Percentiles rank a stretch among this genome's conserved stretches.
phyloP scores from a whole-genome alignment of 2,329 filamentous ascomycete genomes.

The Myriosclerotinia scirpicola region DNA sequence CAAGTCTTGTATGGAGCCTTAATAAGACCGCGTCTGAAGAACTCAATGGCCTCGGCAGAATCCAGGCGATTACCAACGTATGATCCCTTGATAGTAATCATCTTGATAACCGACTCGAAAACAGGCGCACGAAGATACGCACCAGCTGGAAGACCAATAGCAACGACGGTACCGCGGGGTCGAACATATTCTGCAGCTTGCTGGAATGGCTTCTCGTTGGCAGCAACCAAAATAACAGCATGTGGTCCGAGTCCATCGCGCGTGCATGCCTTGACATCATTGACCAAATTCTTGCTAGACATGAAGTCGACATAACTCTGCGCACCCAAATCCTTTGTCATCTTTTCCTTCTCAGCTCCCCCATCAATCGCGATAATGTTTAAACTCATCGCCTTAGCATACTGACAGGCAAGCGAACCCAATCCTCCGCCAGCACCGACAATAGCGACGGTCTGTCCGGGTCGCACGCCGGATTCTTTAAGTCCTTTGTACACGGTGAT shows the following conservation, averaged over 20 bases:
- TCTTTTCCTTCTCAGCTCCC: slow-evolving; percentile 74
- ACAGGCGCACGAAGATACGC: slow-evolving; percentile 81
- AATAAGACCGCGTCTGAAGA: slow-evolving; percentile 77
- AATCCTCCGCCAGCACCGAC: slow-evolving; percentile 85
- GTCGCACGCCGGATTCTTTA: slow-evolving; percentile 74
- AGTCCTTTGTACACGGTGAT: slow-evolving; percentile 90
- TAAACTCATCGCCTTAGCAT: slow-evolving; percentile 88
- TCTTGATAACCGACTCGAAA: slow-evolving; percentile 83
- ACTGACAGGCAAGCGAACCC: slow-evolving; percentile 78
- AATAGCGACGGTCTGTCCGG: slow-evolving; percentile 78
- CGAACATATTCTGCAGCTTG: slow-evolving; percentile 87
- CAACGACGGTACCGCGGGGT: slow-evolving; percentile 77
- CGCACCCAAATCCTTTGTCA: slow-evolving; percentile 71
- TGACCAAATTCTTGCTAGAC: slow-evolving; percentile 72
- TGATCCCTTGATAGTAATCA: slow-evolving; percentile 89
- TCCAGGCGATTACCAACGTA: slow-evolving; percentile 94
- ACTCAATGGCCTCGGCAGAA: slow-evolving; percentile 84
- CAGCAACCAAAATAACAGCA: slow-evolving; percentile 83
- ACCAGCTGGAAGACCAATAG: slow-evolving; percentile 82
- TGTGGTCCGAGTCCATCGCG: slow-evolving; percentile 81
- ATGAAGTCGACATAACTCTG: slow-evolving; percentile 77
- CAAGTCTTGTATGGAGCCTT: slow-evolving; percentile 83
- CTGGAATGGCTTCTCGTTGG: slow-evolving; percentile 90
- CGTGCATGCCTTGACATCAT: slow-evolving; percentile 79
- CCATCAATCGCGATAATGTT: slow-evolving; percentile 78